Conservation (phyloP, 305 asterid genomes). For the Plantago coronopus region DNA sequence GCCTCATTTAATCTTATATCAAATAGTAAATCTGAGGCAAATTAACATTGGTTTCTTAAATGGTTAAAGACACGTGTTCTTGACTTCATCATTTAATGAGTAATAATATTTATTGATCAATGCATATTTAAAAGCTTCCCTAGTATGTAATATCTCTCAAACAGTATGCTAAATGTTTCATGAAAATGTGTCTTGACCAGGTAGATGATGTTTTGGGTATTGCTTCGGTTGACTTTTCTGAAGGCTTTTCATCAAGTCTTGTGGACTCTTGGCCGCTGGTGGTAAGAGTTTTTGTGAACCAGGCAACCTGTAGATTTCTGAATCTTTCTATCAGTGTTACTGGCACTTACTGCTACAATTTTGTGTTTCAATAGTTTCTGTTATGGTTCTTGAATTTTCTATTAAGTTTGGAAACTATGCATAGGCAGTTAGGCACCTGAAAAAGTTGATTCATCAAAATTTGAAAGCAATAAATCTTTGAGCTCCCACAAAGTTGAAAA, state of each 20-base stretch:
- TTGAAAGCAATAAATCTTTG: no score
- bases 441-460: not conserved
- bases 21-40: no score
- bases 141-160: no score
- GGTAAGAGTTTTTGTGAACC: constrained; percentile 33
- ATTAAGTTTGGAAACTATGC: not conserved
- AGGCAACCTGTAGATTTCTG: not conserved
- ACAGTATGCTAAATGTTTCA: not conserved
- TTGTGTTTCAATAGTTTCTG: not conserved
- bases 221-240: constrained; percentile 65
- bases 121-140: no score
- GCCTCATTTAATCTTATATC: no score
- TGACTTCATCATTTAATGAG: no score
- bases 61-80: no score
- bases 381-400: not conserved
- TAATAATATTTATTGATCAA: no score
- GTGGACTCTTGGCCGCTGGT: constrained; percentile 55
- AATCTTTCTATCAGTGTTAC: constrained; percentile 4
- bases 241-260: constrained; percentile 53
- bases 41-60: no score
- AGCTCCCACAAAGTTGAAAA: no score
- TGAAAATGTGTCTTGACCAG: constrained; percentile 35
- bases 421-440: not conserved
- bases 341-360: constrained; percentile 11
- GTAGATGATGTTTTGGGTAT: constrained; percentile 55